phyloP scores from a whole-genome alignment of 2,329 filamentous ascomycete genomes.

The Sporothrix sp. region DNA sequence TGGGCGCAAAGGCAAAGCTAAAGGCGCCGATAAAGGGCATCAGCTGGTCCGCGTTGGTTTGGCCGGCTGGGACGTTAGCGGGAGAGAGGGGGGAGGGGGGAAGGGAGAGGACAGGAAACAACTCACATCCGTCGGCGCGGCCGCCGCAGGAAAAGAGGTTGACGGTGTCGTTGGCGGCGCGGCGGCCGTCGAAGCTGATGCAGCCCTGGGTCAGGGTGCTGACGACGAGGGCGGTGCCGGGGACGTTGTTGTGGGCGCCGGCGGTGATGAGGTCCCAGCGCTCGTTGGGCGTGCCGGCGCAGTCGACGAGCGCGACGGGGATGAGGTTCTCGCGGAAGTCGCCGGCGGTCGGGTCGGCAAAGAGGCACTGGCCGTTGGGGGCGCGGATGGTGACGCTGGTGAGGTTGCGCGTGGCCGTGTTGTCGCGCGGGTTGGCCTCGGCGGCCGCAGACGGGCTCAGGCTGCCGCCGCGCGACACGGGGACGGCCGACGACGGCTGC shows the following conservation, averaged over 20 bases:
- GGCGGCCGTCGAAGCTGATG: slow-evolving; percentile 38
- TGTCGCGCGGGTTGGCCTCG: slow-evolving; percentile 38
- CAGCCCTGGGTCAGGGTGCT: slow-evolving; percentile 43
- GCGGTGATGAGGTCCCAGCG: slow-evolving; percentile 42
- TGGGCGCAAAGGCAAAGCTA: slow-evolving; percentile 36
- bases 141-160: slow-evolving; percentile 44
- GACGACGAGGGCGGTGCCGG: slow-evolving; percentile 35
- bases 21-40: slow-evolving; percentile 36
- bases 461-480: slow-evolving; percentile 41
- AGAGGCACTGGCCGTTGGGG: slow-evolving; percentile 41
- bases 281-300: slow-evolving; percentile 35
- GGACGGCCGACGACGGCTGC: slow-evolving; percentile 33
- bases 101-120: neutral
- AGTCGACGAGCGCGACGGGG: slow-evolving; percentile 36
- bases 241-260: slow-evolving; percentile 39
- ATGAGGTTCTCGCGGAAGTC: slow-evolving; percentile 47
- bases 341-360: slow-evolving; percentile 40
- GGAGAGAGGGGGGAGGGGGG: neutral
- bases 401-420: slow-evolving; percentile 37
- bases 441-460: slow-evolving; percentile 41
- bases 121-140: slow-evolving; percentile 37
- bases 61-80: slow-evolving; percentile 28
- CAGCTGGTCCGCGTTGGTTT: slow-evolving; percentile 39
- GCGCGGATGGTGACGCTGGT: slow-evolving; percentile 36
- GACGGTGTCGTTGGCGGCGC: slow-evolving; percentile 36